Evolutionary conservation across 225 moss, liverwort and hornwort species (phyloP), one percentile per base, ranked within the genome.

Genomic region (Pleurozium schreberi): DNA sequence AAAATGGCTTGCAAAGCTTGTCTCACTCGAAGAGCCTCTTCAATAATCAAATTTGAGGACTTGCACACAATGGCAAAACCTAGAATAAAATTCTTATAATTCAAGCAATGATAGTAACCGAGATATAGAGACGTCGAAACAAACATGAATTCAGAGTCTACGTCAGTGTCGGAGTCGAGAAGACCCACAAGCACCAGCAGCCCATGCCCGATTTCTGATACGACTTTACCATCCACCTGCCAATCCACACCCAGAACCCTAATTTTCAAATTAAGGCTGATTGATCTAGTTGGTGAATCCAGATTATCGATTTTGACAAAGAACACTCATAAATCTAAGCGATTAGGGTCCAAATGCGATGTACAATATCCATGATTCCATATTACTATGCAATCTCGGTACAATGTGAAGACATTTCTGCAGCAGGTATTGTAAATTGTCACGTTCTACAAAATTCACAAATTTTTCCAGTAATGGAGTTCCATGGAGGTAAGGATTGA

Each of bases 61-160:
- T 33, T 80, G 73, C 62, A 57, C 42, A 66, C 64, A 89, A 49
- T 52, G 68, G 33, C 61, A 86, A 64, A n/a, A 81, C 73, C 63
- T 80, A 87, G 80, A 87, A 64, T 10, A 22, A 19, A 22, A 61
- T 23, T 81, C 62, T 34, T 47, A 31, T 49, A 5, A 77, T 52
- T 52, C 16, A 93, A 91, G 76, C 45, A 89, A 61, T 23, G 84
- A 23, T 58, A 74, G 75, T 23, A 80, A 63, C 31, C 61, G 53
- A 69, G 82, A 81, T 84, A 80, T 69, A 58, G 45, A 80, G 70
- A 59, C 86, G 81, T 68, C 45, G 57, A 47, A 53, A 89, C 92
- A 63, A 80, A 96, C 97, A 97, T 97, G 92, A 93, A 96, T 85
- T 97, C 96, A 50, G 96, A 94, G 91, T 97, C 96, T 73, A 89